Percentiles rank a stretch among this genome's conserved stretches.
These are phyloP conservation scores for Saccharomycopsis babjevae DNA, from an alignment of 805 yeast genomes.

Conservation along the genomic window DNA sequence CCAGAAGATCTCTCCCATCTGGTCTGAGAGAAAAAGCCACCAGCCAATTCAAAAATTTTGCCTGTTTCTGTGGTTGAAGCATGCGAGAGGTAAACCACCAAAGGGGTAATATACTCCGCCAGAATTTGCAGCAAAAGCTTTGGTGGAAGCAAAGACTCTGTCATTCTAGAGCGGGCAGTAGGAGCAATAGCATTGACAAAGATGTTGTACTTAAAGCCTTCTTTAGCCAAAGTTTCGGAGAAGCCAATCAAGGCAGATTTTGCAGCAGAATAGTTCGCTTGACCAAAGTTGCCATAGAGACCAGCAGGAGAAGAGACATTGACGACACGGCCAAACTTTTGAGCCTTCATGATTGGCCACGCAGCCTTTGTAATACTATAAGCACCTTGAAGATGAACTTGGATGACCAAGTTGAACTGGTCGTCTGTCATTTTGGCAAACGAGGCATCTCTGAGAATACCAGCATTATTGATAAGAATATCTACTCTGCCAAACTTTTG, in stretches of 20 bases:
- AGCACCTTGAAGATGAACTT: constrained; percentile 87
- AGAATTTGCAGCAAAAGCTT: constrained; percentile 69
- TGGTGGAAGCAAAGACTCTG: constrained; percentile 80
- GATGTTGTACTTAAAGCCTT: constrained; percentile 80
- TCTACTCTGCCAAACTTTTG: constrained; percentile 83
- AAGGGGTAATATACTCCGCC: constrained; percentile 88
- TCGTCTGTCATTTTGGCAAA: constrained; percentile 78
- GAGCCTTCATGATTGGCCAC: constrained; percentile 82
- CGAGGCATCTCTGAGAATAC: constrained; percentile 80
- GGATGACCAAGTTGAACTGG: constrained; percentile 69
- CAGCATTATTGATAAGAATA: constrained; percentile 86
- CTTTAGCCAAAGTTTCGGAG: constrained; percentile 90
- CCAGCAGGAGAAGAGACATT: constrained; percentile 99
- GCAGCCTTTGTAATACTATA: constrained; percentile 79
- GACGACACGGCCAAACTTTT: constrained; percentile 77
- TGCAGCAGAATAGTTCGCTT: constrained; percentile 90
- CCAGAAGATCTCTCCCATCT: constrained; percentile 95
- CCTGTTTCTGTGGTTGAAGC: constrained; percentile 52
- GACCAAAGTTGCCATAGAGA: constrained; percentile 93
- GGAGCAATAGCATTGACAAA: constrained; percentile 85
- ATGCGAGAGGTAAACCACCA: constrained; percentile 72
- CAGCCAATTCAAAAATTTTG: constrained; percentile 85
- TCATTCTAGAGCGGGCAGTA: constrained; percentile 92
- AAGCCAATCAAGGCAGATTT: constrained; percentile 84
- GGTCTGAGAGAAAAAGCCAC: constrained; percentile 83